These are phyloP conservation scores for Dichotomopilus funicola DNA, from an alignment of 2,329 filamentous ascomycete species.

Conservation along the genomic window DNA sequence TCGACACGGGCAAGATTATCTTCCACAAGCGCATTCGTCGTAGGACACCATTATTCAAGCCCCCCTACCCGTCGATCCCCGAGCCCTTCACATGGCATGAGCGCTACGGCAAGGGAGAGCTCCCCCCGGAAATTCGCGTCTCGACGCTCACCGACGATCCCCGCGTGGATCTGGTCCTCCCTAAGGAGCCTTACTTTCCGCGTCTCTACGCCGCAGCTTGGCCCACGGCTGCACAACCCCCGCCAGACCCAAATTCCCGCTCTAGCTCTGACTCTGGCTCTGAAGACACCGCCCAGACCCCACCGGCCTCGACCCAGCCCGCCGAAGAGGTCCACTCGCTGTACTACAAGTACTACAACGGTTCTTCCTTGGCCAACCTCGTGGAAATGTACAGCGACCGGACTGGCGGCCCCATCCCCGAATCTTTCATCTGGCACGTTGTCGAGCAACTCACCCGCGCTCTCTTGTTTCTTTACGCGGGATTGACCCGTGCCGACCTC, in stretches of 20 bases:
- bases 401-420: slow-evolving; percentile 4
- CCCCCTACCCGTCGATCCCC: neutral
- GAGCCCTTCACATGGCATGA: no score
- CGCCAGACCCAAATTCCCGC: no score
- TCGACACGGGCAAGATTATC: slow-evolving; percentile 6
- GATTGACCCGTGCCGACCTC: neutral
- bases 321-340: slow-evolving; percentile 3
- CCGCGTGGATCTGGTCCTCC: no score
- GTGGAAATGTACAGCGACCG: slow-evolving; percentile 8
- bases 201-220: no score
- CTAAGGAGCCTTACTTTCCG: no score
- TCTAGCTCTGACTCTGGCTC: no score
- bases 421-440: slow-evolving; percentile 19
- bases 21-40: slow-evolving; percentile 8
- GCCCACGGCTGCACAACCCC: no score
- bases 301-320: no score
- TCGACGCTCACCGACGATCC: no score
- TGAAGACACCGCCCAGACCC: neutral
- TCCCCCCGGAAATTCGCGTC: no score
- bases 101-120: no score
- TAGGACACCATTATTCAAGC: neutral
- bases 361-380: slow-evolving; percentile 9
- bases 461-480: slow-evolving; percentile 10
- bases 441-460: slow-evolving; percentile 15
- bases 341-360: slow-evolving; percentile 14